Base-by-base conservation (phyloP, 2,329 filamentous ascomycete species). In the Trichoderma hamatum region DNA sequence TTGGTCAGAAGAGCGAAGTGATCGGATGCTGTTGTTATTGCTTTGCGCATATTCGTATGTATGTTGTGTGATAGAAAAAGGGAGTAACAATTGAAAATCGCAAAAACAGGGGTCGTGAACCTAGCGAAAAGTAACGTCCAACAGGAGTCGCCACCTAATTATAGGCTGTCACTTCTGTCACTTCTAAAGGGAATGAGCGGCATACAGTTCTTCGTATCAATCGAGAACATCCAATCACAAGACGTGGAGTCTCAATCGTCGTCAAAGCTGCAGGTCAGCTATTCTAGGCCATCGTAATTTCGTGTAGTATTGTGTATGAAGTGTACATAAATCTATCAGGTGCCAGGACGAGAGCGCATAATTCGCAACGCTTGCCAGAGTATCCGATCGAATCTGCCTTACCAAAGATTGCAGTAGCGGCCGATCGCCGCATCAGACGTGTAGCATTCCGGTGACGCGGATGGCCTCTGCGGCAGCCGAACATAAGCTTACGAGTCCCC, bases 161-260 rank as follows among this genome's bases (percentile, higher is more conserved):
- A 65, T 34, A 65, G 62, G 26, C 62, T 56, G 52, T 65, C 62
- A 65, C 10, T 32, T 24, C 62, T 56, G 52, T 65, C 62, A 65
- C 10, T 32, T 24, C 34, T 4, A 55, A 46, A 46, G 14, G 21
- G 7, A 39, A 43, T 19, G 49, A 52, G n/a, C 19, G 13, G 2
- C 5, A 43, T 6, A 21, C 32, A n/a, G 7, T 64, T 30, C 14
- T 14, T 21, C 26, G 26, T 24, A 65, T 32, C 62, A 30, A n/a
- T 14, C 26, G 3, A 32, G 19, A 32, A 16, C 30, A 32, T 49
- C 11, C 28, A 32, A 13, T 11, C 26, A 32, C n/a, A n/a, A 10
- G 39, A n/a, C 39, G 43, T 10, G 26, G 14, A 26, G 39, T 30
- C 32, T 28, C 9, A 36, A 19, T 28, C 58, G 19, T 21, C 6